A percentile compares a stretch with the other conserved stretches of the same genome.
These are phyloP conservation scores for Corrigiola litoralis DNA, from an alignment of 179 eudicot genomes.

Conservation along the genomic window DNA sequence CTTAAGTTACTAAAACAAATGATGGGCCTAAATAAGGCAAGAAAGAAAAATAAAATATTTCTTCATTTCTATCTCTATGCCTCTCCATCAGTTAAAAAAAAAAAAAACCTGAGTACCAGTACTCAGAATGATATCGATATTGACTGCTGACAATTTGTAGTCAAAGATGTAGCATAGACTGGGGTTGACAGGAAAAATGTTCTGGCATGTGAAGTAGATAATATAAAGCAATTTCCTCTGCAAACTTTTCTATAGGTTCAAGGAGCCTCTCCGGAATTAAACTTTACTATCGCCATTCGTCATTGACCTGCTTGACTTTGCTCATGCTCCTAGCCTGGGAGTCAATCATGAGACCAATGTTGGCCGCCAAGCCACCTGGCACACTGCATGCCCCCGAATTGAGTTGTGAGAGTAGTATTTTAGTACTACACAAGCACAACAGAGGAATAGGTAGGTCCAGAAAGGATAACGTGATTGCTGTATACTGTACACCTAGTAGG, in stretches of 20 bases:
- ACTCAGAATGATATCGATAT: too few relatives aligned
- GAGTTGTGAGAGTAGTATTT: background rate
- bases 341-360: background rate
- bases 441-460: background rate
- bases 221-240: too few relatives aligned
- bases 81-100: too few relatives aligned
- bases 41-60: too few relatives aligned
- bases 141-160: too few relatives aligned
- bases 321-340: slow-evolving; percentile 1
- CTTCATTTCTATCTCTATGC: too few relatives aligned
- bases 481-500: background rate
- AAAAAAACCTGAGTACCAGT: too few relatives aligned
- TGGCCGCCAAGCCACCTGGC: background rate
- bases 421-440: background rate
- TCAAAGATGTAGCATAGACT: too few relatives aligned
- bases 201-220: background rate
- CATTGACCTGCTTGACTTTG: background rate
- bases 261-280: background rate
- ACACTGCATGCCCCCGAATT: background rate
- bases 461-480: background rate
- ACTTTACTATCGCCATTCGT: background rate
- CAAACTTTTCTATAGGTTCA: background rate
- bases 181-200: too few relatives aligned
- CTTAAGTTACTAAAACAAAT: too few relatives aligned
- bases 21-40: too few relatives aligned